Evolutionary conservation across 1,139 yeast genomes (phyloP).

Genomic region (Kodamaea suecica): DNA sequence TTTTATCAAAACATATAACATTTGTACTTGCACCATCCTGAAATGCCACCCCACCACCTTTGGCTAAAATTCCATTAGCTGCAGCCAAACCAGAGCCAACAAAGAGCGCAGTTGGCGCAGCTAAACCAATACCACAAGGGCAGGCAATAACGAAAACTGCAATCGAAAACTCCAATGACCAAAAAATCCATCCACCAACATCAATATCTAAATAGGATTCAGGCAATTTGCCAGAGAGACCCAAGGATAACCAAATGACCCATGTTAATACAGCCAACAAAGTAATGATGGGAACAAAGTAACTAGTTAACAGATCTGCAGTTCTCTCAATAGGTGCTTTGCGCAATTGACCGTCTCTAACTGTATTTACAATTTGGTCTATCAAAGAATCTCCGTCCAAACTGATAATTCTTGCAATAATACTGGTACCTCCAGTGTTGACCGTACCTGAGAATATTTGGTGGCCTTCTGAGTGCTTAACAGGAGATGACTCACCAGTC

Average conservation of each 20-base stretch:
- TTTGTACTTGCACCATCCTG: constrained; percentile 68
- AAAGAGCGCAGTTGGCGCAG: constrained; percentile 48
- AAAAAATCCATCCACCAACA: constrained; percentile 71
- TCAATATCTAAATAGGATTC: constrained; percentile 55
- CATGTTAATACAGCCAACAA: constrained; percentile 60
- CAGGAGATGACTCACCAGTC: constrained; percentile 67
- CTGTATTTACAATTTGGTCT: constrained; percentile 68
- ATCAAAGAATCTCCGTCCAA: constrained; percentile 63
- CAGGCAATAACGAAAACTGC: constrained; percentile 67
- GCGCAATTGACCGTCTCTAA: constrained; percentile 68
- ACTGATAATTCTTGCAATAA: constrained; percentile 57
- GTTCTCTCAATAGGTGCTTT: constrained; percentile 73
- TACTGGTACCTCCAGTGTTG: constrained; percentile 54
- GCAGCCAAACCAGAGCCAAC: constrained; percentile 50
- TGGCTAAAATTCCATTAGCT: constrained; percentile 65
- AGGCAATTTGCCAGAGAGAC: constrained; percentile 55
- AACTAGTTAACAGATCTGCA: constrained; percentile 69
- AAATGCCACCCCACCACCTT: constrained; percentile 81
- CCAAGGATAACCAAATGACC: constrained; percentile 64
- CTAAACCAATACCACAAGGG: constrained; percentile 49
- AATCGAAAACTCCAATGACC: constrained; percentile 76
- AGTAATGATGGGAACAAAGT: constrained; percentile 69
- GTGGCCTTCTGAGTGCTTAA: constrained; percentile 50
- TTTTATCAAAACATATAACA: constrained; percentile 73
- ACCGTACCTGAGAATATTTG: constrained; percentile 73